Evolutionary conservation across 2,329 filamentous ascomycete genomes (phyloP).

Genomic region (Neopestalotiopsis sp.): DNA sequence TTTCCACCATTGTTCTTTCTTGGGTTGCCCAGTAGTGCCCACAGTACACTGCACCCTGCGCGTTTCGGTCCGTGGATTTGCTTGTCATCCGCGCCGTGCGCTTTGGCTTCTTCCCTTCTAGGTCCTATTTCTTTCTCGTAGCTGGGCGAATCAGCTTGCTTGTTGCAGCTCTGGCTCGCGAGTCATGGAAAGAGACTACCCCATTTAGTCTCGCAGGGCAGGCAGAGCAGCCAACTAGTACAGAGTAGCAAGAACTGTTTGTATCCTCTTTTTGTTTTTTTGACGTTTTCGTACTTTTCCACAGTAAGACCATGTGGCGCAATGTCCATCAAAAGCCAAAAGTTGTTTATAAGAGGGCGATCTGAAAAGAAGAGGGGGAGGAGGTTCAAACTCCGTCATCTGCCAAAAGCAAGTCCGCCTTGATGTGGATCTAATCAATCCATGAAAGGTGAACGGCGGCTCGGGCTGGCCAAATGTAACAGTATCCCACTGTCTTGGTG

Average conservation of each 20-base stretch:
- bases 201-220: too few species aligned
- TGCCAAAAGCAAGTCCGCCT: not conserved
- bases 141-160: not conserved
- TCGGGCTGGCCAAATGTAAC: constrained; percentile 4
- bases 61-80: not conserved
- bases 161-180: not conserved
- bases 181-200: not conserved
- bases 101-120: not conserved
- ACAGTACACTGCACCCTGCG: not conserved
- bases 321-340: too few species aligned
- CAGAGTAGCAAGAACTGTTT: too few species aligned
- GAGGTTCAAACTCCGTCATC: too few species aligned
- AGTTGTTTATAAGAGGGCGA: too few species aligned
- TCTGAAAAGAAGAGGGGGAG: too few species aligned
- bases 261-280: too few species aligned
- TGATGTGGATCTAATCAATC: not conserved
- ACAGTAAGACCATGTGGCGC: too few species aligned
- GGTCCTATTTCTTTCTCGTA: not conserved
- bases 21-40: too few species aligned
- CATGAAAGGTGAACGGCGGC: not conserved
- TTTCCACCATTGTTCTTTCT: not conserved
- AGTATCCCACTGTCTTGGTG: not conserved
- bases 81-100: not conserved
- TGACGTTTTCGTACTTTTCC: not conserved
- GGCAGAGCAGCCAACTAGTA: too few species aligned